These are phyloP conservation scores for Capsicum pubescens DNA, from an alignment of 257 asterid genomes.

Conservation along the genomic window DNA sequence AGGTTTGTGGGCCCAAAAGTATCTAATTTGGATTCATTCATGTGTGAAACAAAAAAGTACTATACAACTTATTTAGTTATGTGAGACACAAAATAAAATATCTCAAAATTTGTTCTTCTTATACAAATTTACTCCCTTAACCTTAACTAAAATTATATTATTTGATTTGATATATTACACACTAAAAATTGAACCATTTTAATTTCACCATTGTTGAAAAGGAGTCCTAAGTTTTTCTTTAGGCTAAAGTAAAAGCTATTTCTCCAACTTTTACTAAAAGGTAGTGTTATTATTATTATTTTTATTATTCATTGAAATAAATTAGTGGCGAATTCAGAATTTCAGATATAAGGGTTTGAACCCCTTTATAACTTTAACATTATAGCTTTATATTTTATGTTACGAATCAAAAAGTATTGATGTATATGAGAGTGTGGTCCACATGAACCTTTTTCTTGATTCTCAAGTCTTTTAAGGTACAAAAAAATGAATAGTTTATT, in stretches of 20 bases:
- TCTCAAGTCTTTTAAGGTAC: not conserved
- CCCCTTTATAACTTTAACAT: not conserved
- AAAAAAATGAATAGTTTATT: not conserved
- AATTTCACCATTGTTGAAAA: not conserved
- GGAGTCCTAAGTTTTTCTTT: not conserved
- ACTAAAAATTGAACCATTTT: not conserved
- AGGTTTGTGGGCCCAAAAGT: not conserved
- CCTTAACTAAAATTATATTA: not conserved
- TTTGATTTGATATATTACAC: not conserved
- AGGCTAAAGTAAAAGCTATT: not conserved
- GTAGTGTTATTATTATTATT: not conserved
- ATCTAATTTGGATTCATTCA: not conserved
- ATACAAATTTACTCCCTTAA: not conserved
- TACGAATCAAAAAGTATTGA: not conserved
- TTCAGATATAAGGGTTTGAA: not conserved
- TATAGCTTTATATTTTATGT: not conserved
- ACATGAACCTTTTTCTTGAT: not conserved
- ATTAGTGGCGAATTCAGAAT: not conserved
- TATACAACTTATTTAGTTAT: not conserved
- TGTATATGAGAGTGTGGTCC: not conserved
- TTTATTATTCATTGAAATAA: not conserved
- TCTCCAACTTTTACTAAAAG: not conserved
- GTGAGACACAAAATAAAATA: not conserved
- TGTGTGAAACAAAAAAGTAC: not conserved
- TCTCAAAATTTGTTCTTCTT: not conserved